Conservation (phyloP, 208 protist genomes). For the Trypanosoma theileri region DNA sequence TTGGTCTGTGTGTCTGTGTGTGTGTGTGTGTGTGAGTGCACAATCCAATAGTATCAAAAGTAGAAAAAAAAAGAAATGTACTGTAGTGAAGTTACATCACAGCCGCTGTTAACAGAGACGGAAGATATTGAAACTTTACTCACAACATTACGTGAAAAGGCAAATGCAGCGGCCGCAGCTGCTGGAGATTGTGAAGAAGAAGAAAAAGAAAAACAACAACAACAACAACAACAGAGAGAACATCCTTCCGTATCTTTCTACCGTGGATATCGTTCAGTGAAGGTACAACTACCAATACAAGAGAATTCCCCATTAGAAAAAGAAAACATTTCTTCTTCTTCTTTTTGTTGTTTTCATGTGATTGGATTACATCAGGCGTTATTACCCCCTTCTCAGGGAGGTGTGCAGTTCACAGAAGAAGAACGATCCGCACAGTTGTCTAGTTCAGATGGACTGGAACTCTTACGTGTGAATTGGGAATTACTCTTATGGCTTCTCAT, state of each 20-base stretch:
- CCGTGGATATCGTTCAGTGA: conserved; percentile 34
- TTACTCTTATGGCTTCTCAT: conserved; percentile 66
- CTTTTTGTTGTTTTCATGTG: conserved; percentile 30
- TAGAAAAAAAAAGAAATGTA: conserved; percentile 2
- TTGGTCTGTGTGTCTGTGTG: no score
- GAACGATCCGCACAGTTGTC: conserved; percentile 62
- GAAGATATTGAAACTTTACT: conserved; percentile 18
- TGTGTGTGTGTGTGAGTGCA: no score
- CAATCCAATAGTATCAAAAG: background rate
- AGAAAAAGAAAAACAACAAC: no score
- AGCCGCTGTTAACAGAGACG: background rate
- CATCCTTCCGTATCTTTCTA: conserved; percentile 73
- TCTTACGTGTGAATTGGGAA: conserved; percentile 68
- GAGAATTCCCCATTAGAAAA: background rate
- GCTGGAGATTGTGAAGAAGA: background rate
- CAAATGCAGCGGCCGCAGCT: background rate
- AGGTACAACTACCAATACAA: conserved; percentile 4
- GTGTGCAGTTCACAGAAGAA: conserved; percentile 40
- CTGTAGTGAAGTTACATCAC: background rate
- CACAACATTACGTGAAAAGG: conserved; percentile 8
- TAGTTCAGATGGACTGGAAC: conserved; percentile 55
- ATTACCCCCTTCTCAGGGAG: conserved; percentile 44
- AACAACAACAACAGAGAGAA: background rate
- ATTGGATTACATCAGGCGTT: conserved; percentile 71
- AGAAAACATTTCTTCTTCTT: background rate